Evolutionary conservation across 805 yeast species (phyloP).

Genomic region (Ogataea pignaliae): DNA sequence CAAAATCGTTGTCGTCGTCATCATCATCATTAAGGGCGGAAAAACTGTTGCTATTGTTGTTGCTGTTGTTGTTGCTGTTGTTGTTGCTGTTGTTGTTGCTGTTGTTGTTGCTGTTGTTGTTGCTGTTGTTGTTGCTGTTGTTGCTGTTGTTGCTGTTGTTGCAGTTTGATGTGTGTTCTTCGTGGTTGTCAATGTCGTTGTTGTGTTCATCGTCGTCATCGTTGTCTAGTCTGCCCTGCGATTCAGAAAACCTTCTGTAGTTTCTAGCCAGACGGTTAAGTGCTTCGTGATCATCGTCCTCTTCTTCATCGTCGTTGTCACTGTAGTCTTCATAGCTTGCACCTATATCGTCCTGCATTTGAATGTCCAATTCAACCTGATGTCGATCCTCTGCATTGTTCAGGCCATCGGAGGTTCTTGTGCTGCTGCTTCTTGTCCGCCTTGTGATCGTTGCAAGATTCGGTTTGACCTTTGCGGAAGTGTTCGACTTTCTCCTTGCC

Average conservation of each 20-base stretch:
- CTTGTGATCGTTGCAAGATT: constrained; percentile 1
- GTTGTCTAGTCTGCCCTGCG: constrained; percentile 13
- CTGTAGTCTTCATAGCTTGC: constrained; percentile 6
- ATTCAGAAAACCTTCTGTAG: constrained; percentile 31
- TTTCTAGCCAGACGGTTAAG: constrained; percentile 38
- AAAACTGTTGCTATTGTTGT: background rate
- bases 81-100: too few relatives aligned
- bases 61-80: too few relatives aligned
- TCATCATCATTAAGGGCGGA: constrained; percentile 1
- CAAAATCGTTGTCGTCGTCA: constrained; percentile 18
- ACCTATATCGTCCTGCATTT: constrained; percentile 17
- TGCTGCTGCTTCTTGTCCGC: constrained; percentile 5
- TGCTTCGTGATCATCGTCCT: constrained; percentile 22
- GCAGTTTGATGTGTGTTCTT: too few relatives aligned
- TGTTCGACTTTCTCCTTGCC: constrained; percentile 5
- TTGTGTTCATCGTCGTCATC: background rate
- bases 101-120: too few relatives aligned
- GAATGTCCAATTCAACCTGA: constrained; percentile 23
- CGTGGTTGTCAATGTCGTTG: too few relatives aligned
- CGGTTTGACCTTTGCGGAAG: constrained; percentile 1
- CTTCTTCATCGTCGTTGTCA: constrained; percentile 21
- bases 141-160: too few relatives aligned
- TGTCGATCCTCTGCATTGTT: background rate
- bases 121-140: background rate
- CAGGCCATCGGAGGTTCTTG: constrained; percentile 1